These are phyloP conservation scores for Salix caprea DNA, from an alignment of 345 rosid species.

Conservation along the genomic window DNA sequence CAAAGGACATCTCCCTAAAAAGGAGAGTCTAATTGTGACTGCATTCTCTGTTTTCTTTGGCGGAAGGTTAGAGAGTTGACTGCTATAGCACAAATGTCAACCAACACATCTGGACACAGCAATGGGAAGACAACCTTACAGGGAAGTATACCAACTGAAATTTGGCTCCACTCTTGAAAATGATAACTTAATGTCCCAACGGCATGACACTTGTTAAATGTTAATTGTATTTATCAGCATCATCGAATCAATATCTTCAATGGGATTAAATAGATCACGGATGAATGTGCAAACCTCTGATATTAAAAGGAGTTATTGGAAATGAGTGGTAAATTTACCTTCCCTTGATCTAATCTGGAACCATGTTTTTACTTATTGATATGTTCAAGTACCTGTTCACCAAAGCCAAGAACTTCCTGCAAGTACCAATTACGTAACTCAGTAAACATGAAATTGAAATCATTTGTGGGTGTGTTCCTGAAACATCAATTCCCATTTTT, in stretches of 20 bases:
- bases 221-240: background rate
- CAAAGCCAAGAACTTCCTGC: conserved; percentile 89
- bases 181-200: conserved; percentile 40
- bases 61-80: no score
- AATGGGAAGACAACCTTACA: background rate
- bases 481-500: background rate
- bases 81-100: background rate
- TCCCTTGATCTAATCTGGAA: conserved; percentile 80
- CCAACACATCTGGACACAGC: background rate
- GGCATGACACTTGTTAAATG: background rate
- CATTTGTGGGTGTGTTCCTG: no score
- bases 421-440: no score
- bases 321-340: conserved; percentile 86
- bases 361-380: conserved; percentile 59
- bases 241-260: no score
- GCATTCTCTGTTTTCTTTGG: no score
- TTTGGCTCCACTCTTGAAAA: background rate
- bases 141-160: background rate
- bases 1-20: no score
- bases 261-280: background rate
- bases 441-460: no score
- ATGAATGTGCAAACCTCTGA: background rate
- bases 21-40: no score
- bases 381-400: conserved; percentile 81
- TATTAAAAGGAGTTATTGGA: conserved; percentile 62